Base-by-base conservation (phyloP, 2,329 filamentous ascomycete genomes). In the Metarhizium guizhouense region DNA sequence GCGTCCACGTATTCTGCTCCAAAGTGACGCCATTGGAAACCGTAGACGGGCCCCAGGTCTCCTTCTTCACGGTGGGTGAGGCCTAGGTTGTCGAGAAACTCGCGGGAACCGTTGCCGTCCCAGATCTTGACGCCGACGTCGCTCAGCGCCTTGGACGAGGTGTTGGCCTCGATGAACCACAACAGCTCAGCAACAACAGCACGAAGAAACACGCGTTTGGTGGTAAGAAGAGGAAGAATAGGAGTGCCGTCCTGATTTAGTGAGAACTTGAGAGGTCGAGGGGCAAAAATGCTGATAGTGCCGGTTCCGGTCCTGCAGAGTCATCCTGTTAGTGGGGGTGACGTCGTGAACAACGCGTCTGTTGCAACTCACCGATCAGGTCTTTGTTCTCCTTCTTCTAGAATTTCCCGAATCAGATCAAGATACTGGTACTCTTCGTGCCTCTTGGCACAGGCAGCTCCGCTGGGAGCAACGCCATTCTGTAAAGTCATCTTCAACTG, bases 1-100 rank as follows among this genome's bases (percentile, higher is more conserved):
- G 86, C 81, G 66, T 93, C 87, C 18, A 85, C 76, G 70, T 99
- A 99, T 59, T 90, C 84, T 4, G 94, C 94, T 52, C 94, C 94
- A 66, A 99, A 99, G 72, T 97, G 93, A 3, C 94, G 88, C 94
- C 94, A 99, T 73, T 99, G 94, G 74, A 99, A 99, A 2, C 94
- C 94, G 69, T 99, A 99, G 0, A 97, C 92, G 34, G 94, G 94
- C 0, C 94, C 94, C 0, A 99, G 78, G 67, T 99, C 94, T 61
- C 94, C 94, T 20, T 86, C 88, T 53, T 84, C 89, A 57, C 93
- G 89, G 68, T 96, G 85, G 0, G 79, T 77, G 6, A 97, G 81
- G 0, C 93, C 93, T 1, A 94, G 81, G 59, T 78, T 85, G 75
- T 99, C 93, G 42, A 99, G 87, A 70, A 88, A 97, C 66, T 85